phyloP scores from a whole-genome alignment of 495 filamentous ascomycete species.

The Aspergillus cavernicola region DNA sequence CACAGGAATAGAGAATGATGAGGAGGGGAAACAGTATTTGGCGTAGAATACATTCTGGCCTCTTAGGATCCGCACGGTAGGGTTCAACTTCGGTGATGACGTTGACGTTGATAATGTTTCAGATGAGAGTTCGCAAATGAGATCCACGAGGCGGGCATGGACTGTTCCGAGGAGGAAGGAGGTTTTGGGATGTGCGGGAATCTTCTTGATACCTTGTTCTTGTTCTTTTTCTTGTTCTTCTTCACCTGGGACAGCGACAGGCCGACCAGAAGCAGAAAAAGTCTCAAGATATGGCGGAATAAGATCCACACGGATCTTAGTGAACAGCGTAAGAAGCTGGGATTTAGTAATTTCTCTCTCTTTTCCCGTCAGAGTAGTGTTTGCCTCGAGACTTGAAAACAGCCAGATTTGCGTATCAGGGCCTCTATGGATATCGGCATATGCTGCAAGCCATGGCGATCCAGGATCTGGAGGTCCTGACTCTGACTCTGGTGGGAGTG shows the following conservation, averaged over 20 bases:
- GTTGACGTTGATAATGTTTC: no score
- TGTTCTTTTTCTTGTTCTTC: background rate
- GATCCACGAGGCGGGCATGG: constrained; percentile 28
- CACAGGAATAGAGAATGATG: background rate
- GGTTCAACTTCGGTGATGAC: no score
- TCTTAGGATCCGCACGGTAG: background rate
- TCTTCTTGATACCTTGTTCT: constrained; percentile 12
- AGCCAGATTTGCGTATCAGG: constrained; percentile 61
- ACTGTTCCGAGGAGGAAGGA: constrained; percentile 36
- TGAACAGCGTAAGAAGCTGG: constrained; percentile 31
- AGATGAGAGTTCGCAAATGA: background rate
- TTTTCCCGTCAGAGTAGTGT: background rate
- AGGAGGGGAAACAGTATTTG: constrained; percentile 5
- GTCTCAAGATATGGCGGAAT: constrained; percentile 22
- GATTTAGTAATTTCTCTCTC: background rate
- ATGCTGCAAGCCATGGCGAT: constrained; percentile 52
- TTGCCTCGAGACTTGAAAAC: constrained; percentile 53
- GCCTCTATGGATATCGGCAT: constrained; percentile 52
- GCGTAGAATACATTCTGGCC: constrained; percentile 2
- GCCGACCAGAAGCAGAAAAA: background rate
- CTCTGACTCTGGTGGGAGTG: constrained; percentile 20
- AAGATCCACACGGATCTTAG: constrained; percentile 22
- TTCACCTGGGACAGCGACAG: background rate
- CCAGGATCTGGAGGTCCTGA: constrained; percentile 16
- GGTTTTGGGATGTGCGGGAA: constrained; percentile 5